Conservation (phyloP, 148 eudicot genomes). For the Oxyria digyna region DNA sequence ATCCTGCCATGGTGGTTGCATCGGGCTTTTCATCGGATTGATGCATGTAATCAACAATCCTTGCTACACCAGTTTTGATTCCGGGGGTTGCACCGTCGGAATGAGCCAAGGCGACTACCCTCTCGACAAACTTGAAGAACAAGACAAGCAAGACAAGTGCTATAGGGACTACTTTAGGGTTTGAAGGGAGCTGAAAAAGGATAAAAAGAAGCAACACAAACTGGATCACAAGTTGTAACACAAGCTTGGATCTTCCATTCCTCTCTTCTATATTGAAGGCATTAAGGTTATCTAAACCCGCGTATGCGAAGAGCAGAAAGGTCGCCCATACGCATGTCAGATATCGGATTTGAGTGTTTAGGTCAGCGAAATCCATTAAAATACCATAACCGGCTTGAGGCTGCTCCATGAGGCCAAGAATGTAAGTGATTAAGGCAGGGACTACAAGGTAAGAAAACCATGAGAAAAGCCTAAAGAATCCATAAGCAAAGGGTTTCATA, state of each 20-base stretch:
- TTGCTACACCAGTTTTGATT: background rate
- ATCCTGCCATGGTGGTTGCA: background rate
- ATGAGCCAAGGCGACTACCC: background rate
- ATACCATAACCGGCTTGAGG: background rate
- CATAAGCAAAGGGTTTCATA: background rate
- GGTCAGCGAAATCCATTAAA: too few relatives aligned
- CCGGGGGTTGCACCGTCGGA: background rate
- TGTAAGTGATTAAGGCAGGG: background rate
- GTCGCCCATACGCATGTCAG: background rate
- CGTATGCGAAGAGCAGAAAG: background rate
- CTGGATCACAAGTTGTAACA: background rate
- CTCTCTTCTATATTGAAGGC: background rate
- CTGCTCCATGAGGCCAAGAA: background rate
- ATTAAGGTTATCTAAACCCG: background rate
- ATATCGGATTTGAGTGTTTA: background rate
- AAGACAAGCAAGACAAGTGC: background rate
- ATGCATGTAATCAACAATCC: background rate
- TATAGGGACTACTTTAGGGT: background rate
- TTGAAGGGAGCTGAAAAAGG: background rate
- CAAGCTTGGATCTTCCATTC: background rate
- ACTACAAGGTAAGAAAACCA: background rate
- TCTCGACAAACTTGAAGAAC: background rate
- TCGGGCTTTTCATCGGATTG: background rate
- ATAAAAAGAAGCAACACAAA: background rate
- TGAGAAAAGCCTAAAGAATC: background rate